Evolutionary conservation across 208 protist genomes (phyloP).

Genomic region (Acanthamoeba triangularis): DNA sequence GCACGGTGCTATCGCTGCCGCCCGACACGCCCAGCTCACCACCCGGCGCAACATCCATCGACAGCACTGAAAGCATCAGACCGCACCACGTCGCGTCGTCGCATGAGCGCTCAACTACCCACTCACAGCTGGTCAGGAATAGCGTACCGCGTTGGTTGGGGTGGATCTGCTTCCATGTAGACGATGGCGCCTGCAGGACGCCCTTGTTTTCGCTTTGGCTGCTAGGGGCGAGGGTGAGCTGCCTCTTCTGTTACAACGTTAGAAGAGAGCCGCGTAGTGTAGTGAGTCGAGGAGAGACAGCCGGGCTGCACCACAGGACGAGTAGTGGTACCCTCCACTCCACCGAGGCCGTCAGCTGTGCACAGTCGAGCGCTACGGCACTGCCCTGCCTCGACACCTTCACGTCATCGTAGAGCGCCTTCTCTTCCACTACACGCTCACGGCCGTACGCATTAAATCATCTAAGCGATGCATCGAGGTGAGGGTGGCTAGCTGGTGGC

Average conservation of each 20-base stretch:
- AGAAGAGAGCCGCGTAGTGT: neutral
- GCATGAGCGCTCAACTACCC: neutral
- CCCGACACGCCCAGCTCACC: slow-evolving; percentile 62
- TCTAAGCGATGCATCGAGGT: neutral
- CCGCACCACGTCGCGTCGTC: neutral
- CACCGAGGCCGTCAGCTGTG: neutral
- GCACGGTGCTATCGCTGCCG: slow-evolving; percentile 29
- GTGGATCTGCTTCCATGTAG: slow-evolving; percentile 60
- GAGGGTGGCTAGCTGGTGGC: neutral
- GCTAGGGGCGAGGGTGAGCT: neutral
- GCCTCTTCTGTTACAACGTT: neutral
- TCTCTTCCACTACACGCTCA: neutral
- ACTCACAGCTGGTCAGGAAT: neutral
- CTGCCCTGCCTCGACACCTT: slow-evolving; percentile 1
- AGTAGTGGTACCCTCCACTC: slow-evolving; percentile 32
- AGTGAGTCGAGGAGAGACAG: neutral
- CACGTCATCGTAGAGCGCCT: slow-evolving; percentile 53
- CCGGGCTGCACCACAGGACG: neutral
- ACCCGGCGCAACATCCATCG: neutral
- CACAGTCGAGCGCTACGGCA: neutral
- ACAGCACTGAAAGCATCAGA: slow-evolving; percentile 1
- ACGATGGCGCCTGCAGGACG: neutral
- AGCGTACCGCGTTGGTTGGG: neutral
- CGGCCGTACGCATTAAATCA: neutral
- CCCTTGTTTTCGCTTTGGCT: neutral